phyloP scores from a whole-genome alignment of 2,329 filamentous ascomycete species.

The Ophiobolus disseminans region DNA sequence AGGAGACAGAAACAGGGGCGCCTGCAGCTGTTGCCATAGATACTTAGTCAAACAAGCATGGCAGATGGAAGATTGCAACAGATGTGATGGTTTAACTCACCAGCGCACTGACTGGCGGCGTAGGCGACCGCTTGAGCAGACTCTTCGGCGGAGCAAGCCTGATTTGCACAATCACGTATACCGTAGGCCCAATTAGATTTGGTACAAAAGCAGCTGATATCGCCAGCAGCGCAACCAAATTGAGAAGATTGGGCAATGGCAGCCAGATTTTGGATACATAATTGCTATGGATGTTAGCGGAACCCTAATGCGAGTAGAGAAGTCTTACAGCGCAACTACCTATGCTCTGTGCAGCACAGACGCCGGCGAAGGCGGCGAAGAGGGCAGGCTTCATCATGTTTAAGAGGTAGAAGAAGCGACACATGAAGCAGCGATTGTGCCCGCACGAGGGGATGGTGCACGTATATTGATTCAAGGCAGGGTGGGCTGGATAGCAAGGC shows the following conservation, averaged over 20 bases:
- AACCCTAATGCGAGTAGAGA: neutral
- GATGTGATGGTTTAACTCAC: too few relatives aligned
- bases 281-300: conserved; percentile 29
- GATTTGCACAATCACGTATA: conserved; percentile 54
- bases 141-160: conserved; percentile 41
- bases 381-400: neutral
- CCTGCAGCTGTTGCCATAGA: too few relatives aligned
- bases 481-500: neutral
- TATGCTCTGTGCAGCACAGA: neutral
- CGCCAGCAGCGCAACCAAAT: conserved; percentile 50
- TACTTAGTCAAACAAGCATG: too few relatives aligned
- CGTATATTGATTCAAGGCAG: neutral
- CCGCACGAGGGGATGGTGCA: neutral
- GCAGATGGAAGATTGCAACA: too few relatives aligned
- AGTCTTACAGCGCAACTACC: neutral
- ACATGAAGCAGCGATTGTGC: neutral
- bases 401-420: neutral
- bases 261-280: conserved; percentile 55
- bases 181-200: conserved; percentile 53
- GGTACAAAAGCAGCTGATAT: conserved; percentile 52
- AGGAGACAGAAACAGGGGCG: too few relatives aligned
- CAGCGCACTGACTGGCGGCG: conserved; percentile 35
- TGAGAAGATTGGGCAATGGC: conserved; percentile 35
- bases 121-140: conserved; percentile 36
- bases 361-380: neutral